Evolutionary conservation across 1,284 basidiomycete species (phyloP), one percentile per base, ranked within the genome.

Genomic region (Pseudozyma hubeiensis): DNA sequence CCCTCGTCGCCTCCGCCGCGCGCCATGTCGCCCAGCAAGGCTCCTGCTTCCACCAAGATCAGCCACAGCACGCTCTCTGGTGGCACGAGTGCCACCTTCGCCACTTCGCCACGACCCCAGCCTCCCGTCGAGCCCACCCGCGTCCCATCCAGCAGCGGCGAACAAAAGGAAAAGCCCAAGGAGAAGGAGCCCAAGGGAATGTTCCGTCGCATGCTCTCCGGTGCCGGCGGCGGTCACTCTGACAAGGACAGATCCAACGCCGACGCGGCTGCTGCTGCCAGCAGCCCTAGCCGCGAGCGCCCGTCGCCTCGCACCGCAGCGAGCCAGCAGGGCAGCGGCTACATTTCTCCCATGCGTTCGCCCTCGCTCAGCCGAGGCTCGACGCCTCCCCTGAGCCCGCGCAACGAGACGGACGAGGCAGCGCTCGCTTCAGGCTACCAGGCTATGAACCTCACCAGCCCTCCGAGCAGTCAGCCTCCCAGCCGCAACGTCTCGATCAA

Each of bases 171-270:
- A 17, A 75, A 77, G 57, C 69, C 60, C 34, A 82, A 80, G 47
- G 75, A 74, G 24, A 77, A 79, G 47, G 79, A 81, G 17, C 51
- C 64, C 51, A 75, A 77, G 49, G 79, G 79, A 53, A 82, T 82
- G 57, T 64, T 83, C 49, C 72, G 79, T 16, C 69, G 81, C 44
- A 83, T 83, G 81, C 75, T 83, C 7, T 80, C 80, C 9, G 70
- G 77, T 29, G 64, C 63, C 16, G 50, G 53, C 16, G 68, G 62
- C 46, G 46, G 48, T 8, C 35, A 60, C 41, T 60, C 52, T 19
- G 60, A 63, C 53, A 69, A 75, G 57, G 63, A 66, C 60, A 59
- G 64, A 35, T 47, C 40, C 51, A 51, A 64, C 16, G 41, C 39
- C 7, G 41, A 50, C 24, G 45, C 43, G 13, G 53, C 35, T 40